phyloP scores from a whole-genome alignment of 2,329 filamentous ascomycete species.

The Shiraia sp. region DNA sequence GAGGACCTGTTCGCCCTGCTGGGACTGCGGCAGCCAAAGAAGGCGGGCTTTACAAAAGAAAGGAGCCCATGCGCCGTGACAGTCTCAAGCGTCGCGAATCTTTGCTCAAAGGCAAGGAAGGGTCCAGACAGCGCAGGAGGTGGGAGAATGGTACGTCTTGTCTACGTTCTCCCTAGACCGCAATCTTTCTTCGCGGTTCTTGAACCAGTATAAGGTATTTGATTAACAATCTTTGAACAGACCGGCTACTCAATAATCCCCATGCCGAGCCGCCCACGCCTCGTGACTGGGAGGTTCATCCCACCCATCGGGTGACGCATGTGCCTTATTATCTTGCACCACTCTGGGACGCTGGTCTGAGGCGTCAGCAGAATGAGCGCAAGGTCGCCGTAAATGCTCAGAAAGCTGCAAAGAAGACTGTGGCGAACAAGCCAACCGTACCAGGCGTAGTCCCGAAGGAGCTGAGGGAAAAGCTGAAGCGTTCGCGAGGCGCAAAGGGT shows the following conservation, averaged over 20 bases:
- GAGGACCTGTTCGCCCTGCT: slow-evolving; percentile 23
- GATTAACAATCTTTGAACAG: slow-evolving; percentile 50
- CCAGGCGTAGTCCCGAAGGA: slow-evolving; percentile 72
- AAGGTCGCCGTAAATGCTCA: slow-evolving; percentile 39
- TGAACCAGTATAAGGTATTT: neutral
- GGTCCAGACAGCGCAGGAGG: slow-evolving; percentile 73
- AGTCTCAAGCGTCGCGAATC: slow-evolving; percentile 71
- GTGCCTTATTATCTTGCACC: slow-evolving; percentile 80
- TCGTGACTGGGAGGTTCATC: slow-evolving; percentile 79
- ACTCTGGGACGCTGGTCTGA: slow-evolving; percentile 54
- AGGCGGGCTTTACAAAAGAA: slow-evolving; percentile 56
- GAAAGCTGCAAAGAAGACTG: slow-evolving; percentile 40
- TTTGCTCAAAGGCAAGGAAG: slow-evolving; percentile 86
- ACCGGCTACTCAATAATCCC: slow-evolving; percentile 84
- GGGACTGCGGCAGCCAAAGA: slow-evolving; percentile 42
- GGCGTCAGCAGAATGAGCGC: slow-evolving; percentile 50
- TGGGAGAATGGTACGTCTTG: slow-evolving; percentile 83
- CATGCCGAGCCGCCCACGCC: slow-evolving; percentile 81
- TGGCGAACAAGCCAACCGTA: slow-evolving; percentile 47
- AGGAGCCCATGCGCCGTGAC: slow-evolving; percentile 61
- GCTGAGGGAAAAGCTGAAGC: slow-evolving; percentile 79
- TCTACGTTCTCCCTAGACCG: slow-evolving; percentile 1
- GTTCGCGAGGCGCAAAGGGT: slow-evolving; percentile 73
- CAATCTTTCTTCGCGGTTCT: neutral
- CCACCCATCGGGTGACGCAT: slow-evolving; percentile 75